phyloP scores from a whole-genome alignment of 139 green algal species.

The Chlamydomonas asymmetrica region DNA sequence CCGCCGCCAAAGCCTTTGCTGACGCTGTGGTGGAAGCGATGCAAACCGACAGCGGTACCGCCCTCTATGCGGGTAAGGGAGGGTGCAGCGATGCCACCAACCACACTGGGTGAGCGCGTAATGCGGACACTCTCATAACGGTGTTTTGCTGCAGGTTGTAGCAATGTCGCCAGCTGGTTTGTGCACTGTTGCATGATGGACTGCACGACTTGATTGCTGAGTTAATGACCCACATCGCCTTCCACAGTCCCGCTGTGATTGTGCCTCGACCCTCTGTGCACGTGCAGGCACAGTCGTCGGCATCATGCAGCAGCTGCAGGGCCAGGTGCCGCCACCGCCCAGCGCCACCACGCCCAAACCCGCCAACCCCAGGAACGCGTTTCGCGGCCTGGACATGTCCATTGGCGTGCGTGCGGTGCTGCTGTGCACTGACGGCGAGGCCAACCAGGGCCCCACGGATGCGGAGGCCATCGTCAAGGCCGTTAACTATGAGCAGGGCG shows the following conservation, averaged over 20 bases:
- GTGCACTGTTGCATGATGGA: no score
- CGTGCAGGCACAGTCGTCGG: conserved; percentile 14
- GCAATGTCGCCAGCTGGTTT: no score
- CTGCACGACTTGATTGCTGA: no score
- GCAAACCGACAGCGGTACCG: conserved; percentile 17
- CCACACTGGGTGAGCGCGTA: no score
- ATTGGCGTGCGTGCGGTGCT: conserved; percentile 23
- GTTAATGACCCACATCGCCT: no score
- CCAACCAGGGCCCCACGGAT: conserved; percentile 22
- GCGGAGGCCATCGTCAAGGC: neutral
- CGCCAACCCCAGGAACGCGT: no score
- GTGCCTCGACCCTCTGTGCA: no score
- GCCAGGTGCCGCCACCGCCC: neutral
- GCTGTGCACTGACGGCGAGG: conserved; percentile 50
- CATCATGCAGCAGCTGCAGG: conserved; percentile 29
- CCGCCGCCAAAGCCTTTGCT: conserved; percentile 4
- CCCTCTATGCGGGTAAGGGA: conserved; percentile 39
- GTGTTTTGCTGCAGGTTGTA: no score
- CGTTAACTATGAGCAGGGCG: neutral
- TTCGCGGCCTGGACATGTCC: neutral
- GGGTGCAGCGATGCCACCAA: no score
- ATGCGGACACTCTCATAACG: no score
- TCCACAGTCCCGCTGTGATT: no score
- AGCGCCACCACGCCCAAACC: no score
- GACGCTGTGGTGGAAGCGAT: conserved; percentile 16